Conservation (phyloP, 2,329 filamentous ascomycete species). For the Diplodia scrobiculata region DNA sequence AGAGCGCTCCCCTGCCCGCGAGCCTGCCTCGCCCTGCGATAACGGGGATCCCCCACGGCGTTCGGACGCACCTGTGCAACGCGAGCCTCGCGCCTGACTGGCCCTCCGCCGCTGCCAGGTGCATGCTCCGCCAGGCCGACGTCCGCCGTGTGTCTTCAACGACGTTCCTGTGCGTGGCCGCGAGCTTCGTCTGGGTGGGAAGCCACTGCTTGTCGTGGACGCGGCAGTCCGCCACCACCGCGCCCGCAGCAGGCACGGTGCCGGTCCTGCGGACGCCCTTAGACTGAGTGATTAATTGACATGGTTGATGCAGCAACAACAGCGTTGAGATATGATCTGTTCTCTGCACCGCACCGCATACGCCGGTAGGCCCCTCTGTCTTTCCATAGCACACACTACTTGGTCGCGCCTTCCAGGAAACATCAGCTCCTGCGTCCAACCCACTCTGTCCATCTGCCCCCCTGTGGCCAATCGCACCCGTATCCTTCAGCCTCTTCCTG, state of each 20-base stretch:
- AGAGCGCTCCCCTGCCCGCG: constrained; percentile 4
- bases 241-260: neutral
- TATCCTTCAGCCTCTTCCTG: constrained; percentile 21
- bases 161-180: constrained; percentile 5
- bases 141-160: constrained; percentile 17
- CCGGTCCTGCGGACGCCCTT: neutral
- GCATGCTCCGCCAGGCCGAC: constrained; percentile 6
- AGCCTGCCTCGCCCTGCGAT: constrained; percentile 5
- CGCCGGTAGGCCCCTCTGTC: constrained; percentile 8
- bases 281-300: constrained; percentile 24
- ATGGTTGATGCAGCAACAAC: constrained; percentile 20
- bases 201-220: neutral
- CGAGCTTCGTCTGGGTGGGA: neutral
- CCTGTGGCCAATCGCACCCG: constrained; percentile 14
- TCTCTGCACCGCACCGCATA: constrained; percentile 20
- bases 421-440: constrained; percentile 15
- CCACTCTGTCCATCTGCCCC: constrained; percentile 7
- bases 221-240: constrained; percentile 6
- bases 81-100: constrained; percentile 3
- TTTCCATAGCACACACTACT: constrained; percentile 17
- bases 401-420: constrained; percentile 23
- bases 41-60: constrained; percentile 17
- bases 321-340: constrained; percentile 22
- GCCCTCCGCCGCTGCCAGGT: neutral
- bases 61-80: constrained; percentile 20